A percentile compares a stretch with the other conserved stretches of the same genome.
phyloP scores from a whole-genome alignment of 768 basidiomycete genomes.

The Cyclocybe aegerita region DNA sequence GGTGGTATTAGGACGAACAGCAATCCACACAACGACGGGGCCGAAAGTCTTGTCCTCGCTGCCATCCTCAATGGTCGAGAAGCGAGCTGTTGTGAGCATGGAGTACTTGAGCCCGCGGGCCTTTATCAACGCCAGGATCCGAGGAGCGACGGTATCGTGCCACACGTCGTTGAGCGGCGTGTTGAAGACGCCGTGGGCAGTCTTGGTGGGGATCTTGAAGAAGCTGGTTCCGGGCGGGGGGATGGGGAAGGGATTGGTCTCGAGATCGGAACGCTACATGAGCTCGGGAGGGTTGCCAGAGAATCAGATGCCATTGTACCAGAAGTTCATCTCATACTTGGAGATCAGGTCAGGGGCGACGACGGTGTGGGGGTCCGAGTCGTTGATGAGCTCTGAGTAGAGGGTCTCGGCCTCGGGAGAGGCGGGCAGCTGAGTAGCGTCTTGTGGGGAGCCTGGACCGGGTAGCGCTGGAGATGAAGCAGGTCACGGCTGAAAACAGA shows the following conservation, averaged over 20 bases:
- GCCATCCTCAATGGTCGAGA: slow-evolving; percentile 6
- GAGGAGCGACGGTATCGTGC: slow-evolving; percentile 27
- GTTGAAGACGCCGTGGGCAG: slow-evolving; percentile 29
- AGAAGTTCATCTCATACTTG: slow-evolving; percentile 26
- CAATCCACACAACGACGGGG: slow-evolving; percentile 40
- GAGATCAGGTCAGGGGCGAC: slow-evolving; percentile 26
- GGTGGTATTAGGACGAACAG: slow-evolving; percentile 30
- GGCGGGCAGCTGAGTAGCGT: slow-evolving; percentile 2
- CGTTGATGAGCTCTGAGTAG: slow-evolving; percentile 14
- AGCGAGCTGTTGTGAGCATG: slow-evolving; percentile 3
- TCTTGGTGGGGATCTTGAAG: slow-evolving; percentile 26
- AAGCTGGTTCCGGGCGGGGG: slow-evolving; percentile 11
- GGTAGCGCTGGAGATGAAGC: slow-evolving; percentile 16
- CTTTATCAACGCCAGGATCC: slow-evolving; percentile 27
- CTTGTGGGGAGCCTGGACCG: not conserved
- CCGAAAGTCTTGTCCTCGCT: slow-evolving; percentile 13
- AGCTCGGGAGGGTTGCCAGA: slow-evolving; percentile 34
- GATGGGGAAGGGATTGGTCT: slow-evolving; percentile 25
- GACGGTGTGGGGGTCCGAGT: slow-evolving; percentile 17
- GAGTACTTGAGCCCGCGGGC: slow-evolving; percentile 2
- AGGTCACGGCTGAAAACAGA: slow-evolving; percentile 24
- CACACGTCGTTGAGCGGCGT: slow-evolving; percentile 35
- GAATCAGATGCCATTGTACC: slow-evolving; percentile 35
- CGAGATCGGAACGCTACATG: slow-evolving; percentile 31
- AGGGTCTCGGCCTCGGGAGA: slow-evolving; percentile 10